A percentile compares a stretch with the other conserved stretches of the same genome.
These are phyloP conservation scores for Luvunga scandens DNA, from an alignment of 345 rosid species.

Conservation along the genomic window DNA sequence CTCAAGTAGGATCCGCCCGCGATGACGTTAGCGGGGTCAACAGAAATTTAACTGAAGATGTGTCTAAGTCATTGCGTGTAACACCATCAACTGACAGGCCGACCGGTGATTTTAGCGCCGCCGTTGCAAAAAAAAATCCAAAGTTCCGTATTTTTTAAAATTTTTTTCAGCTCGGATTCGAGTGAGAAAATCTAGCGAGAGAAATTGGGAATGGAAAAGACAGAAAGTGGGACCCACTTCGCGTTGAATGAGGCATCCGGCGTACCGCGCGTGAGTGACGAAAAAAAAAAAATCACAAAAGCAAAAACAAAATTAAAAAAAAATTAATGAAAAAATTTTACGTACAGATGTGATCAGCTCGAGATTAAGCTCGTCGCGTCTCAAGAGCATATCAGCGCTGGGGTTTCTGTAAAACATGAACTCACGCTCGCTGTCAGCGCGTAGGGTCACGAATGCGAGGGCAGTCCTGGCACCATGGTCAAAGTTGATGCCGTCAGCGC, in stretches of 20 bases:
- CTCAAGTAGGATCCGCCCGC: neutral
- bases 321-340: neutral
- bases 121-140: neutral
- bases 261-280: too few species aligned
- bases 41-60: neutral
- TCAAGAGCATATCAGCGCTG: constrained; percentile 90
- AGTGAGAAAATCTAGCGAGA: neutral
- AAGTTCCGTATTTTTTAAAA: neutral
- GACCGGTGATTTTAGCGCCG: neutral
- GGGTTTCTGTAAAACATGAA: constrained; percentile 97
- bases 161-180: neutral
- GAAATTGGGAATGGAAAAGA: too few species aligned
- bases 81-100: neutral
- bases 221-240: neutral
- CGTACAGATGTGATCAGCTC: constrained; percentile 90
- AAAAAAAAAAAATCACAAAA: neutral
- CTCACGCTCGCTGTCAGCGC: constrained; percentile 96
- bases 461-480: constrained; percentile 94
- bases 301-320: too few species aligned
- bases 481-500: constrained; percentile 74
- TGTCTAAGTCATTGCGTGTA: neutral
- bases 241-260: neutral
- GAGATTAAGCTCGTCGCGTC: constrained; percentile 80
- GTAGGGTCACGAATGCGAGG: constrained; percentile 86
- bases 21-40: neutral